phyloP scores from a whole-genome alignment of 2,329 filamentous ascomycete species.

The Anthostomella pinea region DNA sequence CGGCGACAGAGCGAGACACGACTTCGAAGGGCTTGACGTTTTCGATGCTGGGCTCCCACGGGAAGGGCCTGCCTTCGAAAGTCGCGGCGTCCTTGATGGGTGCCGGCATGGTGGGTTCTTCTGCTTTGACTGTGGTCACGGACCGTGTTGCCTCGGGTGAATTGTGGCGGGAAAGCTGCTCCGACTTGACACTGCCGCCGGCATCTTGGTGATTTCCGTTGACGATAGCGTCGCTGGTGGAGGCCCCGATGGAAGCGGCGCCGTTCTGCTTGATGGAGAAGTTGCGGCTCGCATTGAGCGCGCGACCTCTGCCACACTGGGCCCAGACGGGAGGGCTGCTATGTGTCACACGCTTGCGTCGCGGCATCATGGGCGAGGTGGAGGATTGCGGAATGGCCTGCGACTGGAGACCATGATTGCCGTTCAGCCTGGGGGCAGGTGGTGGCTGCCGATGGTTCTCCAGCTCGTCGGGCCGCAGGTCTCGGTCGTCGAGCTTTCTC shows the following conservation, averaged over 20 bases:
- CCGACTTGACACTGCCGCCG: slow-evolving; percentile 23
- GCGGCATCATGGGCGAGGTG: slow-evolving; percentile 32
- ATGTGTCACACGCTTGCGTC: slow-evolving; percentile 40
- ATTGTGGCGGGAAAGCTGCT: slow-evolving; percentile 41
- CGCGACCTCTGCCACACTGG: slow-evolving; percentile 35
- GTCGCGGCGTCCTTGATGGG: slow-evolving; percentile 17
- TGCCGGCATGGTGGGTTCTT: slow-evolving; percentile 20
- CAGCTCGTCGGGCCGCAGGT: slow-evolving; percentile 49
- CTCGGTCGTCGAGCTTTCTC: slow-evolving; percentile 47
- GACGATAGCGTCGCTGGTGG: slow-evolving; percentile 8
- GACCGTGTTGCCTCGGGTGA: slow-evolving; percentile 46
- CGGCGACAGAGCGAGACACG: slow-evolving; percentile 70
- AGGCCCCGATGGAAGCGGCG: slow-evolving; percentile 7
- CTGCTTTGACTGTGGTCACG: slow-evolving; percentile 12
- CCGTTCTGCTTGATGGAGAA: slow-evolving; percentile 39
- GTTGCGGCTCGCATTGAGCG: slow-evolving; percentile 41
- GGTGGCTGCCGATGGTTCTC: slow-evolving; percentile 48
- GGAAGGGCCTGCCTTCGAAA: slow-evolving; percentile 30
- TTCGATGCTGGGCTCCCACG: slow-evolving; percentile 67
- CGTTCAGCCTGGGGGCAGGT: slow-evolving; percentile 49
- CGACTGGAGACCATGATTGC: slow-evolving; percentile 27
- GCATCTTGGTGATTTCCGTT: slow-evolving; percentile 26
- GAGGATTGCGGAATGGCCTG: slow-evolving; percentile 25
- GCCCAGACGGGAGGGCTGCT: slow-evolving; percentile 48
- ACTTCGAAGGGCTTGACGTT: slow-evolving; percentile 71